phyloP scores from a whole-genome alignment of 2,329 filamentous ascomycete genomes.

The Lecanicillium sp. region DNA sequence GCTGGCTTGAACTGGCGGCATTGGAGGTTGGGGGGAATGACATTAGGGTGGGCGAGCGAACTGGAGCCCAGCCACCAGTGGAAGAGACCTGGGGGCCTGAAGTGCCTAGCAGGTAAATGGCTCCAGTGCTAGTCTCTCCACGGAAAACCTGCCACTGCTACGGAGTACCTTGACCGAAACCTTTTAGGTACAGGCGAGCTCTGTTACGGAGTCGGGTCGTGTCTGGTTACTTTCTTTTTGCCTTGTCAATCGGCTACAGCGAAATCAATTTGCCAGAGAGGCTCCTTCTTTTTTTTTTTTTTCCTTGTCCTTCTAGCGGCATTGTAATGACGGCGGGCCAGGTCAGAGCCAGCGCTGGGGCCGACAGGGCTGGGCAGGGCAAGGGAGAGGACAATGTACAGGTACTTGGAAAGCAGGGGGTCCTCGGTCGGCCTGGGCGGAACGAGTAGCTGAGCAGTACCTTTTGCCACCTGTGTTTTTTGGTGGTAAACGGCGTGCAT shows the following conservation, averaged over 20 bases:
- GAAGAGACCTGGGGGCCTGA: neutral
- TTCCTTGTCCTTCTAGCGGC: too few relatives aligned
- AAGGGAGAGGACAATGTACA: too few relatives aligned
- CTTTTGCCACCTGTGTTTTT: neutral
- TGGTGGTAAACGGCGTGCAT: neutral
- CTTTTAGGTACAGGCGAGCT: neutral
- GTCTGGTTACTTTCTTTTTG: too few relatives aligned
- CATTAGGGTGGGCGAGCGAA: constrained; percentile 1
- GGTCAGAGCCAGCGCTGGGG: neutral
- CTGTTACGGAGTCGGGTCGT: too few relatives aligned
- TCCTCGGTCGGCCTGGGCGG: neutral
- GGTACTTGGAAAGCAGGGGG: neutral
- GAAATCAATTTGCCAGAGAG: too few relatives aligned
- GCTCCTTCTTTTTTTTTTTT: neutral
- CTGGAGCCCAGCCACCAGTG: constrained; percentile 11
- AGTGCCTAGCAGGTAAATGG: too few relatives aligned
- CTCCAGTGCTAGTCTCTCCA: too few relatives aligned
- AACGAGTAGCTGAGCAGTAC: neutral
- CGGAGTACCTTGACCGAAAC: neutral
- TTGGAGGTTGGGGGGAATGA: constrained; percentile 12
- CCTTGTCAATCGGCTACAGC: too few relatives aligned
- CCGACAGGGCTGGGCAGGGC: neutral
- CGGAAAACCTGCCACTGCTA: too few relatives aligned
- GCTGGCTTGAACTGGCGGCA: neutral
- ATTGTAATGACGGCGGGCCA: too few relatives aligned